Conservation (phyloP, 768 basidiomycete genomes). For the Xanthoconium purpureum region DNA sequence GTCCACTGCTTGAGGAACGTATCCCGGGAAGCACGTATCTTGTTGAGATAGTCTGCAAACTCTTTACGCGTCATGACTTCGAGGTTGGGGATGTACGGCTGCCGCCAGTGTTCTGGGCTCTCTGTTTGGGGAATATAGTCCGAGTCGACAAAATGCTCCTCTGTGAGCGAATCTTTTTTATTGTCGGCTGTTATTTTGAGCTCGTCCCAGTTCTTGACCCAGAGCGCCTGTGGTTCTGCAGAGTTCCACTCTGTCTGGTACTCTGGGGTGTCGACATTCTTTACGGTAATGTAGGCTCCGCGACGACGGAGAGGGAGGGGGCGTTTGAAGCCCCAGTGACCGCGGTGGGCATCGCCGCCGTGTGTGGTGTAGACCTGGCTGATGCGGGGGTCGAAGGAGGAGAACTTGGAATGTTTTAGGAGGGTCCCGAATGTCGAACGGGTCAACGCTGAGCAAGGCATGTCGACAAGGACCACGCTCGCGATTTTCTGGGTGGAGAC, state of each 20-base stretch:
- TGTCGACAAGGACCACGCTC: neutral
- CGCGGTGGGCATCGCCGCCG: conserved; percentile 67
- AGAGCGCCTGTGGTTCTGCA: conserved; percentile 62
- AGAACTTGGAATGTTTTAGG: conserved; percentile 79
- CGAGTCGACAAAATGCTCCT: conserved; percentile 25
- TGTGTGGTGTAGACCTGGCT: conserved; percentile 74
- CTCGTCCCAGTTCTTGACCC: conserved; percentile 66
- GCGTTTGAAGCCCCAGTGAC: conserved; percentile 85
- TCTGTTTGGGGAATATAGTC: conserved; percentile 22
- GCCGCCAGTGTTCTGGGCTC: conserved; percentile 20
- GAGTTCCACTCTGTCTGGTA: conserved; percentile 77
- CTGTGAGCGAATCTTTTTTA: conserved; percentile 4
- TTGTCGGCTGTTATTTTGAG: conserved; percentile 32
- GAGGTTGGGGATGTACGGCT: conserved; percentile 47
- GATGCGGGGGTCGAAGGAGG: conserved; percentile 72
- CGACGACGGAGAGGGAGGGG: conserved; percentile 67
- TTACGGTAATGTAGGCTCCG: conserved; percentile 62
- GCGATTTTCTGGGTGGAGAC: neutral
- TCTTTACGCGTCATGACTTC: conserved; percentile 55
- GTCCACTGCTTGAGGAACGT: conserved; percentile 48
- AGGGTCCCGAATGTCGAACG: conserved; percentile 74
- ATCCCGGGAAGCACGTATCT: conserved; percentile 54
- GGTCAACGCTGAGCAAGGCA: conserved; percentile 32
- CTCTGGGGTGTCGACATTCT: conserved; percentile 66
- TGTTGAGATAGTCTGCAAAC: conserved; percentile 59